phyloP scores from a whole-genome alignment of 176 grass and related monocot species.

The Miscanthus lutarioriparius region DNA sequence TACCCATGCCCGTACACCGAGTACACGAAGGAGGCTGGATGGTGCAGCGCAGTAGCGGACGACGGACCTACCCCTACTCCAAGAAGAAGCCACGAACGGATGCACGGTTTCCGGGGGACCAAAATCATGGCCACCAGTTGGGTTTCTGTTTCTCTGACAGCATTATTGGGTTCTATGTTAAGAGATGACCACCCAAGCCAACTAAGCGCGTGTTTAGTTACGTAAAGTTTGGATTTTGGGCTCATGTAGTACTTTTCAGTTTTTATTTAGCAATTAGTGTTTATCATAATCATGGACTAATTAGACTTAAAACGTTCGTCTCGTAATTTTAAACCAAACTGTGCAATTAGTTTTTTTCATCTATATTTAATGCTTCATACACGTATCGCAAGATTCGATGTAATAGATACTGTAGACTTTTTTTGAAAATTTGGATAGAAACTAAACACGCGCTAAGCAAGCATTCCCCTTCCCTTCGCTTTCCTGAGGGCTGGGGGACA shows the following conservation, averaged over 20 bases:
- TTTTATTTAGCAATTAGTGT: too few species aligned
- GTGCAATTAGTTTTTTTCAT: too few species aligned
- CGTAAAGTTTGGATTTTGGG: too few species aligned
- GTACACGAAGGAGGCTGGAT: conserved; percentile 13
- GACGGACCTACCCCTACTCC: neutral
- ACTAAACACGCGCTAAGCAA: too few species aligned
- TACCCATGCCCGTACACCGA: conserved; percentile 31
- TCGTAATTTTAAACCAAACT: too few species aligned
- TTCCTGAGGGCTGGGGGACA: neutral
- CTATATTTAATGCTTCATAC: too few species aligned
- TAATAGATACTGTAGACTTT: too few species aligned
- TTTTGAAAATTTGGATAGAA: too few species aligned
- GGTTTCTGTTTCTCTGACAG: neutral
- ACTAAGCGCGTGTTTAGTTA: neutral
- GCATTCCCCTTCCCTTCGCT: conserved; percentile 24
- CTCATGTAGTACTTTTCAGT: too few species aligned
- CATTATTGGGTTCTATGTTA: conserved; percentile 30
- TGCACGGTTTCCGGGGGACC: conserved; percentile 16
- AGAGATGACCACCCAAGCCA: neutral
- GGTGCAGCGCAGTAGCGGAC: neutral
- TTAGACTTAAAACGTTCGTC: too few species aligned
- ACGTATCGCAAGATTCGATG: too few species aligned
- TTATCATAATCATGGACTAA: too few species aligned
- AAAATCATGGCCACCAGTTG: conserved; percentile 36
- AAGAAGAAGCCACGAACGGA: conserved; percentile 4